phyloP scores from a whole-genome alignment of 2,329 filamentous ascomycete genomes.

The Dryadomyces sulphureus region DNA sequence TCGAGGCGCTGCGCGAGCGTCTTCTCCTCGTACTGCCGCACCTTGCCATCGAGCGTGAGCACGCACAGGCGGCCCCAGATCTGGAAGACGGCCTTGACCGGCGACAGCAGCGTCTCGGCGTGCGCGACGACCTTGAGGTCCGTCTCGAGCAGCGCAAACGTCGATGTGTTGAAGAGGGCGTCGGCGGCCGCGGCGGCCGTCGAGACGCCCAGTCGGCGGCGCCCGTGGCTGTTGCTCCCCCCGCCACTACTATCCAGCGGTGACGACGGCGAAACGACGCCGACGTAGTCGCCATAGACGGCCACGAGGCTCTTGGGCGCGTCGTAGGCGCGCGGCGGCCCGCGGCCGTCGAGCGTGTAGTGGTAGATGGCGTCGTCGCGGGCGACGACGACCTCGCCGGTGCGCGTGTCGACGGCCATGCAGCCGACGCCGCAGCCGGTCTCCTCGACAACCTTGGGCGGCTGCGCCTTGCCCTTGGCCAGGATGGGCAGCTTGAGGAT shows the following conservation, averaged over 20 bases:
- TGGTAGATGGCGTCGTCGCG: constrained; percentile 93
- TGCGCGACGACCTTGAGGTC: constrained; percentile 83
- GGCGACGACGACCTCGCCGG: constrained; percentile 79
- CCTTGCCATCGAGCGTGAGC: constrained; percentile 83
- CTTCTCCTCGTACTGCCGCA: constrained; percentile 83
- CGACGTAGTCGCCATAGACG: constrained; percentile 73
- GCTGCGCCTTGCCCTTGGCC: constrained; percentile 76
- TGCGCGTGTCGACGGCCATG: constrained; percentile 72
- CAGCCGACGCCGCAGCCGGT: constrained; percentile 84
- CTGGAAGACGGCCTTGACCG: constrained; percentile 65
- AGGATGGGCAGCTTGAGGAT: constrained; percentile 79
- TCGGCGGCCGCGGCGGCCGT: constrained; percentile 53
- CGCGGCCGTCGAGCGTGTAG: constrained; percentile 72
- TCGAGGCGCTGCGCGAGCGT: constrained; percentile 80
- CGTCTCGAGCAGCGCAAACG: constrained; percentile 82
- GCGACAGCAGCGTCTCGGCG: constrained; percentile 68
- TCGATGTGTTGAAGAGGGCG: constrained; percentile 72
- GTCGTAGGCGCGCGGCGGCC: constrained; percentile 82
- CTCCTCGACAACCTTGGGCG: constrained; percentile 79
- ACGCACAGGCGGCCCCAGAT: constrained; percentile 89
- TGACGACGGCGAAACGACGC: constrained; percentile 63
- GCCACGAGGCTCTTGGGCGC: constrained; percentile 72
- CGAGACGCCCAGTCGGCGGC: constrained; percentile 58
- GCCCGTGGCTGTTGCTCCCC: constrained; percentile 19
- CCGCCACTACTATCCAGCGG: constrained; percentile 34